Conservation (phyloP, 192 early-diverging fungal species). For the Rhizoclosmatium globosum region DNA sequence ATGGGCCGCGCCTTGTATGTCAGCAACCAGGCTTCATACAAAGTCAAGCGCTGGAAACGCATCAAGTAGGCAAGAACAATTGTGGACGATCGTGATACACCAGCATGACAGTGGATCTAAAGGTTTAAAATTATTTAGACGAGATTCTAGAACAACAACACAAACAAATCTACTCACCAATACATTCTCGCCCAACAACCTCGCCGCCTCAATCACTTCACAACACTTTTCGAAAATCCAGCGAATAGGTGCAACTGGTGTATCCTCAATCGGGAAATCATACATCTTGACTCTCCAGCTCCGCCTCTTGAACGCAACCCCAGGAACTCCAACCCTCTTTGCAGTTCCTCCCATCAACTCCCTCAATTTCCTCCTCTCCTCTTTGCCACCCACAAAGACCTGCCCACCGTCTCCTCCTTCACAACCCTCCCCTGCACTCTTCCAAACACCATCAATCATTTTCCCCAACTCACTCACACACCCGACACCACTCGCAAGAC, state of each 20-base stretch:
- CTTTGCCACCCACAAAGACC: not conserved
- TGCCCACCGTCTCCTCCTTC: not conserved
- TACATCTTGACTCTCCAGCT: constrained; percentile 33
- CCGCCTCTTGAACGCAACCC: not conserved
- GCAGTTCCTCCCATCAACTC: not conserved
- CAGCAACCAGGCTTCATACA: constrained; percentile 55
- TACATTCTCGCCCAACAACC: constrained; percentile 40
- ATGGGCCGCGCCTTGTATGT: constrained; percentile 54
- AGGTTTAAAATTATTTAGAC: not conserved
- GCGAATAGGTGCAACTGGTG: constrained; percentile 46
- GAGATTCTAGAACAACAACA: not conserved
- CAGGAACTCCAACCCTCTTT: not conserved
- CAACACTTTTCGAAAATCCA: constrained; percentile 50
- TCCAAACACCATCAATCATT: not conserved
- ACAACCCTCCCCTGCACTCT: not conserved
- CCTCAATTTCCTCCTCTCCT: not conserved
- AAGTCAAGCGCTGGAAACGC: constrained; percentile 41
- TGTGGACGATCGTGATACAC: constrained; percentile 66
- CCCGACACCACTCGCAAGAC: constrained; percentile 13
- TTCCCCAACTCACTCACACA: constrained; percentile 17
- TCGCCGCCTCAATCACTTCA: constrained; percentile 42
- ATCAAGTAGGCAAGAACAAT: constrained; percentile 70
- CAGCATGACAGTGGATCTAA: constrained; percentile 66
- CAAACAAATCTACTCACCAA: constrained; percentile 30
- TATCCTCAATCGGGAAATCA: constrained; percentile 55